These are phyloP conservation scores for Moesziomyces parantarcticus DNA, from an alignment of 1,284 basidiomycete species.

Conservation along the genomic window DNA sequence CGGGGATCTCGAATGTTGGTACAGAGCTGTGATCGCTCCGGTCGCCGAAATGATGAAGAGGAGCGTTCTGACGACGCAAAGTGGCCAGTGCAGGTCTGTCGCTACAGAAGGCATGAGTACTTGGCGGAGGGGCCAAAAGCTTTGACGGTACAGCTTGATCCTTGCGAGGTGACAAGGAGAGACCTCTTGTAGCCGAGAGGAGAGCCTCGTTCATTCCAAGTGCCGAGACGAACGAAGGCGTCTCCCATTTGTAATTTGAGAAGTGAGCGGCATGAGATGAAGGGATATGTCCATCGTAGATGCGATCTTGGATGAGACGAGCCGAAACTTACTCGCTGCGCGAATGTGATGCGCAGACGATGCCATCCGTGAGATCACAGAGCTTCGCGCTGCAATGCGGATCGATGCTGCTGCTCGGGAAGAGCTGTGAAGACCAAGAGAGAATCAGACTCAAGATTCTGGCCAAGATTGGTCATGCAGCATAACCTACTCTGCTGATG, in stretches of 20 bases:
- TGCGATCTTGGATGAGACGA: not conserved
- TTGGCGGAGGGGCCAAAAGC: not conserved
- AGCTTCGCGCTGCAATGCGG: too few relatives aligned
- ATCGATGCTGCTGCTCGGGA: not conserved
- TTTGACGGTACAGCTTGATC: not conserved
- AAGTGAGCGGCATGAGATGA: not conserved
- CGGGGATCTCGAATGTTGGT: not conserved
- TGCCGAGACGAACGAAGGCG: not conserved
- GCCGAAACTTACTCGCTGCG: too few relatives aligned
- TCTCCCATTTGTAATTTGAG: not conserved
- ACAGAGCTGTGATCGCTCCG: too few relatives aligned
- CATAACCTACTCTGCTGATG: not conserved
- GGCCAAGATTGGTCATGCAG: not conserved
- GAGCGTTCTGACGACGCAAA: constrained; percentile 4
- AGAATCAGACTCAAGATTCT: too few relatives aligned
- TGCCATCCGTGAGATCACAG: too few relatives aligned
- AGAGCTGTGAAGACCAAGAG: not conserved
- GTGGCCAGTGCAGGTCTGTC: not conserved
- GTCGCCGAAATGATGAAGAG: too few relatives aligned
- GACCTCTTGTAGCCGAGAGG: constrained; percentile 18
- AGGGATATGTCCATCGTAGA: not conserved
- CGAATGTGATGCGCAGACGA: too few relatives aligned
- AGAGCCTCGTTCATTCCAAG: constrained; percentile 31
- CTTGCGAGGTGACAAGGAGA: constrained; percentile 28
- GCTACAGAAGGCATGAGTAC: not conserved